Evolutionary conservation across 129 eudicot species (phyloP).

Genomic region (Escallonia herrerae): DNA sequence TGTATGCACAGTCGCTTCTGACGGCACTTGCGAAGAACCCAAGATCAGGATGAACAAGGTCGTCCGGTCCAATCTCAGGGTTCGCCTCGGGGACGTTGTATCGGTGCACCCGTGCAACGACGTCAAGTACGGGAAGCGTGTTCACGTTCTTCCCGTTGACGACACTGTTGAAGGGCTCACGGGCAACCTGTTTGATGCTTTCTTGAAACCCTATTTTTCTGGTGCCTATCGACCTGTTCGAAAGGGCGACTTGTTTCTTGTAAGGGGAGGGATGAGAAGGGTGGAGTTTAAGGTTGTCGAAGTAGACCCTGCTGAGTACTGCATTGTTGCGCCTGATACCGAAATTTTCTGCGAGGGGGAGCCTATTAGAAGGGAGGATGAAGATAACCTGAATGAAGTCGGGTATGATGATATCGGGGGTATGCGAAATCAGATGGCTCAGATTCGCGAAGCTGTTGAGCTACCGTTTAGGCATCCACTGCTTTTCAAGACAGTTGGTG

Average conservation of each 20-base stretch:
- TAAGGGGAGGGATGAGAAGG: slow-evolving; percentile 91
- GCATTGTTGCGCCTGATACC: slow-evolving; percentile 97
- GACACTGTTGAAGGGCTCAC: slow-evolving; percentile 90
- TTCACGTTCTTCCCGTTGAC: slow-evolving; percentile 92
- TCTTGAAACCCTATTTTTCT: slow-evolving; percentile 79
- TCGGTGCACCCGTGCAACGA: slow-evolving; percentile 94
- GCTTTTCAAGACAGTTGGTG: slow-evolving; percentile 88
- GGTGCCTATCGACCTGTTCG: slow-evolving; percentile 92
- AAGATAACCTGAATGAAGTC: slow-evolving; percentile 75
- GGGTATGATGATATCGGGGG: slow-evolving; percentile 99
- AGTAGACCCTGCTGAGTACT: slow-evolving; percentile 87
- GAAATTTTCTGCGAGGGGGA: slow-evolving; percentile 98
- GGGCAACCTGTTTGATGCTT: slow-evolving; percentile 87
- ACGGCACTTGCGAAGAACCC: slow-evolving; percentile 85
- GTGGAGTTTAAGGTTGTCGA: slow-evolving; percentile 91
- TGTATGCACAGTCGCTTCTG: slow-evolving; percentile 90
- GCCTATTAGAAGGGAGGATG: slow-evolving; percentile 84
- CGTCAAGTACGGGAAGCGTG: slow-evolving; percentile 92
- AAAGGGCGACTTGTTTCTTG: slow-evolving; percentile 79
- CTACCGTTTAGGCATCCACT: slow-evolving; percentile 90
- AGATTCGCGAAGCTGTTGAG: slow-evolving; percentile 90
- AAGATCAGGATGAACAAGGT: slow-evolving; percentile 93
- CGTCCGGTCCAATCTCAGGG: slow-evolving; percentile 76
- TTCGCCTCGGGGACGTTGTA: slow-evolving; percentile 85
- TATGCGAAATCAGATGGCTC: slow-evolving; percentile 98